Evolutionary conservation across 129 eudicot species (phyloP).

Genomic region (Saussurea involucrata): DNA sequence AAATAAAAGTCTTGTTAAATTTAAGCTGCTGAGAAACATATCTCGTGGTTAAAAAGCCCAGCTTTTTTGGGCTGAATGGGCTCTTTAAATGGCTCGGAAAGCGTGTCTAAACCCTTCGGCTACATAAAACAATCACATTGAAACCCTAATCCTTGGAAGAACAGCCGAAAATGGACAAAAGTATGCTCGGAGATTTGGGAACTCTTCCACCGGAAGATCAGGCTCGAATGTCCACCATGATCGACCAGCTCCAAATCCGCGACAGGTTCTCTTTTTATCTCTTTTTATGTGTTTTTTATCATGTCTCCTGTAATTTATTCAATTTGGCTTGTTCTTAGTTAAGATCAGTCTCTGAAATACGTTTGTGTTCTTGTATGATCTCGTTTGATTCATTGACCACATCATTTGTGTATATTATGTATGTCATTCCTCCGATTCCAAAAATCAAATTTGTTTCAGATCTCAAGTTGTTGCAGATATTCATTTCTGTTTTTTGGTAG

Average conservation of each 20-base stretch:
- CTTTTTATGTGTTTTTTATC: background rate
- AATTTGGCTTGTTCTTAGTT: background rate
- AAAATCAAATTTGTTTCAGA: background rate
- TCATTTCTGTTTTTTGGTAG: background rate
- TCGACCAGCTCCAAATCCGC: slow-evolving; percentile 85
- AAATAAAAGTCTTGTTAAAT: no score
- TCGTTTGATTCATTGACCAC: background rate
- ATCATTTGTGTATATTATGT: background rate
- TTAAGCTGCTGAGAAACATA: no score
- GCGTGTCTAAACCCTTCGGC: background rate
- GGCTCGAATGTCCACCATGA: slow-evolving; percentile 62
- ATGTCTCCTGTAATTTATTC: background rate
- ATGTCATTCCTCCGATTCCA: background rate
- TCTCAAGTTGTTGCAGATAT: background rate
- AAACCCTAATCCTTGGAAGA: background rate
- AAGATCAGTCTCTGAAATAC: background rate
- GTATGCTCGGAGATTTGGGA: slow-evolving; percentile 63
- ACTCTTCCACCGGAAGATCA: slow-evolving; percentile 64
- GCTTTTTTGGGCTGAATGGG: background rate
- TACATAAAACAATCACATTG: background rate
- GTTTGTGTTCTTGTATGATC: background rate
- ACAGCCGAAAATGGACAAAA: slow-evolving; percentile 59
- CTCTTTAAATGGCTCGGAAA: background rate
- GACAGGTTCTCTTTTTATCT: slow-evolving; percentile 53
- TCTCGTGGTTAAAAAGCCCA: background rate